Evolutionary conservation across 2,329 filamentous ascomycete genomes (phyloP).

Genomic region (Alternaria triticimaculans): DNA sequence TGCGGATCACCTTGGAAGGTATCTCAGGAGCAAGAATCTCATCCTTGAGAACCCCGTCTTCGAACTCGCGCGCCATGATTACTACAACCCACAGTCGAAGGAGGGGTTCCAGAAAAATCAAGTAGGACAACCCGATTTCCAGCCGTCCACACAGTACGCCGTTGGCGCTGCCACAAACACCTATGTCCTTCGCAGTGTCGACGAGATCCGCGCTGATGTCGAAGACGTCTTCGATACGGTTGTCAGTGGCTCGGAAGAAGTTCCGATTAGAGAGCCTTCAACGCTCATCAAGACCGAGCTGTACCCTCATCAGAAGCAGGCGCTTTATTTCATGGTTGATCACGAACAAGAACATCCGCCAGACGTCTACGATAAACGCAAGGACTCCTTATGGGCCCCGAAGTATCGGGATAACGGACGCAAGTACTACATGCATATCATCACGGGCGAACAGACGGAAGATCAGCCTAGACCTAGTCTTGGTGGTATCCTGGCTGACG

Average conservation of each 20-base stretch:
- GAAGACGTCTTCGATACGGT: slow-evolving; percentile 88
- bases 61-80: slow-evolving; percentile 69
- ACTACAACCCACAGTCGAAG: slow-evolving; percentile 75
- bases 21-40: slow-evolving; percentile 70
- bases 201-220: slow-evolving; percentile 86
- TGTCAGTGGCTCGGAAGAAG: slow-evolving; percentile 70
- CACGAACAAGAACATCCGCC: slow-evolving; percentile 73
- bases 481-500: slow-evolving; percentile 59
- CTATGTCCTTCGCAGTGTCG: slow-evolving; percentile 56
- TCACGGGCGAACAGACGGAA: slow-evolving; percentile 66
- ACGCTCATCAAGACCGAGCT: slow-evolving; percentile 69
- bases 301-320: slow-evolving; percentile 88
- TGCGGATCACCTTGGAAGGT: slow-evolving; percentile 69
- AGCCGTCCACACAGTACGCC: slow-evolving; percentile 14
- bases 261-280: slow-evolving; percentile 75
- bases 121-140: slow-evolving; percentile 20
- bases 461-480: slow-evolving; percentile 45
- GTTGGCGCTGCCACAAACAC: slow-evolving; percentile 12
- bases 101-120: slow-evolving; percentile 22
- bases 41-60: slow-evolving; percentile 69
- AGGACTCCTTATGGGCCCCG: slow-evolving; percentile 79
- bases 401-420: slow-evolving; percentile 63
- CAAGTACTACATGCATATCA: slow-evolving; percentile 78
- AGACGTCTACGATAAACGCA: slow-evolving; percentile 66
- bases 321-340: slow-evolving; percentile 81